Evolutionary conservation across 108 stramenopile species (phyloP), one percentile per base, ranked within the genome.

Genomic region (Fragilariopsis cylindrus): DNA sequence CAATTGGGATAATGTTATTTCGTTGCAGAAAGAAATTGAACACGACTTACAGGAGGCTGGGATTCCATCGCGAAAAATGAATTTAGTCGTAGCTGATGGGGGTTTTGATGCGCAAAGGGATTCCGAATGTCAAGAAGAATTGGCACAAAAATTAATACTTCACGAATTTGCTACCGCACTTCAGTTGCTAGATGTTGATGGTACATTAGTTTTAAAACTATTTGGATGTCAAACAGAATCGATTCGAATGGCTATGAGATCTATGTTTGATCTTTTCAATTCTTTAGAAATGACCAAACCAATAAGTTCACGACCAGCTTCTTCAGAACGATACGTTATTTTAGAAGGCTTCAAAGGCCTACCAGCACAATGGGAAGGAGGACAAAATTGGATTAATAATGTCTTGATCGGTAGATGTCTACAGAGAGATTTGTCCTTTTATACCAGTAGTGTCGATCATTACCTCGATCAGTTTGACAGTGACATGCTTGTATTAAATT

Each of bases 81-180:
- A 93, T 63, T 76, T 93, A 42, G 92, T 96, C 3, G 84, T 96
- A 40, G 89, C 92, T 11, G 95, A 96, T 73, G 95, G 95, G 4
- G 95, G 95, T 40, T 89, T 94, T 79, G 95, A 96, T 82, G 90
- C 89, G 2, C 95, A 96, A 76, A 85, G 95, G 42, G 82, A 94
- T 70, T 81, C 83, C n/a, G 81, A 84, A 65, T 65, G 82, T 71
- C 95, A 94, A 77, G 95, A 96, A 81, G 81, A 70, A 47, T 47
- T 89, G 53, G 76, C 95, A 3, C 83, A 85, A 75, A 85, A 89
- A 50, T 60, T 96, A 45, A 73, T 96, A 13, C 79, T 90, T 8
- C 90, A 87, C 68, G 88, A 96, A 78, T 72, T 88, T 19, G 90
- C 92, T 4, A 91, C 95, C 1, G 90, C 85, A 7, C 66, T 96